These are phyloP conservation scores for Salvia miltiorrhiza DNA, from an alignment of 257 asterid species.

Conservation along the genomic window DNA sequence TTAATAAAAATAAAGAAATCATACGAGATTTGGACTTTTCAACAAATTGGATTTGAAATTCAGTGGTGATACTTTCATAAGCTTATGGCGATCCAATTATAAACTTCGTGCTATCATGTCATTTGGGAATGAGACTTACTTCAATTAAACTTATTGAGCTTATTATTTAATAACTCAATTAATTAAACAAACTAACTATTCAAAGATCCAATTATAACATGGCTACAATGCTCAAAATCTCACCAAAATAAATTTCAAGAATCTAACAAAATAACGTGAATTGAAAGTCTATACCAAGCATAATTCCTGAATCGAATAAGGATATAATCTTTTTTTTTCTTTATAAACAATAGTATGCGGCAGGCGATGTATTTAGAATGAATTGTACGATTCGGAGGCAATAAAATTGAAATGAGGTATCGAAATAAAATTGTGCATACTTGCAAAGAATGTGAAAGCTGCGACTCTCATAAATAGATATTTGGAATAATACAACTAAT, in stretches of 20 bases:
- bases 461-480: background rate
- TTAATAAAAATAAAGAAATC: too few species aligned
- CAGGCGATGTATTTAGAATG: too few species aligned
- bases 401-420: background rate
- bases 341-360: too few species aligned
- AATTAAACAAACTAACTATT: background rate
- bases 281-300: background rate
- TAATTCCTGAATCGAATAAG: background rate
- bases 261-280: background rate
- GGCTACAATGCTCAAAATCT: background rate
- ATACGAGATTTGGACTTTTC: too few species aligned
- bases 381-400: too few species aligned
- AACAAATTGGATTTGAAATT: background rate
- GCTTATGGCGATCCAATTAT: background rate
- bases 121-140: background rate
- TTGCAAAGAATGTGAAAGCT: background rate
- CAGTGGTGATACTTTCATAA: background rate
- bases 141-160: background rate
- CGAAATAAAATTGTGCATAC: background rate
- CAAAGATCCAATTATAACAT: background rate
- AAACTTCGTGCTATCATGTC: background rate
- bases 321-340: background rate
- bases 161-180: background rate
- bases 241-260: background rate
- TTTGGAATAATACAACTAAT: too few species aligned